Evolutionary conservation across 2,329 filamentous ascomycete species (phyloP).

Genomic region (Stachybotrys echinatus): DNA sequence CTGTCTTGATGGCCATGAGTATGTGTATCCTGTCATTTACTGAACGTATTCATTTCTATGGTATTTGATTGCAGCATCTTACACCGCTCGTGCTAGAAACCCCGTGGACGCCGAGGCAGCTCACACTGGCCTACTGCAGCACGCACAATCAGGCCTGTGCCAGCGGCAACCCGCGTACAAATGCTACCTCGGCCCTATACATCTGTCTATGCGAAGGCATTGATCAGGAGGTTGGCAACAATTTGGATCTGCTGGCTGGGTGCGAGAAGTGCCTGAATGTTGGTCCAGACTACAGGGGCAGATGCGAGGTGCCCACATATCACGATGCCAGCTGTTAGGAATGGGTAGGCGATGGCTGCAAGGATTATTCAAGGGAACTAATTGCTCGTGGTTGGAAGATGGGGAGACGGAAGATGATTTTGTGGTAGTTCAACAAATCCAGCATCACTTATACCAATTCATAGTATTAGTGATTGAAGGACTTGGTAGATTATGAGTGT

Average conservation of each 20-base stretch:
- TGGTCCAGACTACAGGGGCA: slow-evolving; percentile 31
- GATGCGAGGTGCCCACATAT: slow-evolving; percentile 30
- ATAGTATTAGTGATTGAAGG: not conserved
- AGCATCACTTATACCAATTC: not conserved
- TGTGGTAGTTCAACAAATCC: not conserved
- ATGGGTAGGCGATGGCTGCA: not conserved
- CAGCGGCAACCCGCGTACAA: slow-evolving; percentile 20
- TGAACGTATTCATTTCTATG: not conserved
- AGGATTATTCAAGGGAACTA: not conserved
- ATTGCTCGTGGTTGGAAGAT: not conserved
- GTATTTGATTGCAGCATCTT: not conserved
- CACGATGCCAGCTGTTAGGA: not conserved
- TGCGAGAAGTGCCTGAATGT: slow-evolving; percentile 34
- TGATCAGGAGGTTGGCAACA: slow-evolving; percentile 24
- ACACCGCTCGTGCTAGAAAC: slow-evolving; percentile 19
- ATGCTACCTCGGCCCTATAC: slow-evolving; percentile 26
- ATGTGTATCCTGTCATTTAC: slow-evolving; percentile 5
- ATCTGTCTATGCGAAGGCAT: slow-evolving; percentile 31
- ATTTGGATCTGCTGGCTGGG: slow-evolving; percentile 31
- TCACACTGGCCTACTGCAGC: slow-evolving; percentile 29
- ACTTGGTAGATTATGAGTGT: too few species aligned
- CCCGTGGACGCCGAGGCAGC: slow-evolving; percentile 25
- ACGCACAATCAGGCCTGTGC: slow-evolving; percentile 28
- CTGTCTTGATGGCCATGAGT: slow-evolving; percentile 32
- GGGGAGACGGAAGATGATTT: not conserved